These are phyloP conservation scores for Leptoxyphium fumago DNA, from an alignment of 2,329 filamentous ascomycete species.

Conservation along the genomic window DNA sequence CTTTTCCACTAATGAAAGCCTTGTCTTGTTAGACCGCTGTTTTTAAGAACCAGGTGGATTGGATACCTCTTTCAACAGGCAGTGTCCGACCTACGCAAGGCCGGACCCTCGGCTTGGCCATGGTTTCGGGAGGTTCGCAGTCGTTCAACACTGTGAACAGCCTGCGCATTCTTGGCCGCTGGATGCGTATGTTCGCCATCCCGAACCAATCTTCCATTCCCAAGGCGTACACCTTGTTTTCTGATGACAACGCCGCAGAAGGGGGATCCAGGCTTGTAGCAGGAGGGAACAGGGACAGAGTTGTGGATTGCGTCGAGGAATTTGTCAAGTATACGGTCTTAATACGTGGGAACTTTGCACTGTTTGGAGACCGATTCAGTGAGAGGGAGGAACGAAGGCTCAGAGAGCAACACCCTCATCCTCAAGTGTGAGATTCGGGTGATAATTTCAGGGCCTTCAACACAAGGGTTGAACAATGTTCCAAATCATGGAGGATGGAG, in stretches of 20 bases:
- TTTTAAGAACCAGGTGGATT: constrained; percentile 58
- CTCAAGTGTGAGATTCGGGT: too few species aligned
- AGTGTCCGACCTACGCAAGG: constrained; percentile 52
- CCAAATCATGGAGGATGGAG: too few species aligned
- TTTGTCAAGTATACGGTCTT: constrained; percentile 54
- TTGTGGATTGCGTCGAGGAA: constrained; percentile 44
- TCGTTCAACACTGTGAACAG: constrained; percentile 54
- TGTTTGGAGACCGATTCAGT: constrained; percentile 50
- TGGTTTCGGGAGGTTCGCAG: constrained; percentile 50
- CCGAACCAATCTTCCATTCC: constrained; percentile 52
- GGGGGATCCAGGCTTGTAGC: constrained; percentile 14
- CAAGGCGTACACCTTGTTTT: constrained; percentile 48
- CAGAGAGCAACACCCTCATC: constrained; percentile 12
- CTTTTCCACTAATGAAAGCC: not conserved
- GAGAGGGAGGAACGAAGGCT: constrained; percentile 35
- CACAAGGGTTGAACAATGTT: too few species aligned
- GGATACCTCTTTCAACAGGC: constrained; percentile 49
- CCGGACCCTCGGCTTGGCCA: constrained; percentile 45
- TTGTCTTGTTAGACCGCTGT: constrained; percentile 36
- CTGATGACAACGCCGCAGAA: constrained; percentile 17
- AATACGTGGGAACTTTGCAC: constrained; percentile 45
- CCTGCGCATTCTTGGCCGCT: constrained; percentile 49
- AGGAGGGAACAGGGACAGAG: constrained; percentile 14
- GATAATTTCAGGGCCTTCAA: too few species aligned
- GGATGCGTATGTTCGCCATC: constrained; percentile 35